A percentile compares a stretch with the other conserved stretches of the same genome.
Evolutionary conservation across 768 basidiomycete genomes (phyloP).

Genomic region (Amanita jacksonii): DNA sequence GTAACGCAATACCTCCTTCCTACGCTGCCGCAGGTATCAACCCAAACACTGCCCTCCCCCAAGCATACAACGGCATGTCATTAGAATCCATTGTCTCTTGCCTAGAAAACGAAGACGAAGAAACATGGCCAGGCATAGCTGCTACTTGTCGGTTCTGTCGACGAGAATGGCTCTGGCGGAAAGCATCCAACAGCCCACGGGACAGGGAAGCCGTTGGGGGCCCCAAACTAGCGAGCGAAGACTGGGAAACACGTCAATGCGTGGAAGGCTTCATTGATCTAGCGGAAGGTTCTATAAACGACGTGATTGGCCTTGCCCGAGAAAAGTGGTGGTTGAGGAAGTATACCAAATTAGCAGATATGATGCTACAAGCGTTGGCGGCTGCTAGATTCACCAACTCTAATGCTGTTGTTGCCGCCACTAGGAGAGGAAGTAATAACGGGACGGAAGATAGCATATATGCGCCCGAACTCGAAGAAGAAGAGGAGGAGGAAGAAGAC

Average conservation of each 20-base stretch:
- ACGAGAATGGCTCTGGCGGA: conserved; percentile 54
- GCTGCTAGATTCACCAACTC: conserved; percentile 35
- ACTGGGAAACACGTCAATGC: conserved; percentile 61
- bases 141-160: conserved; percentile 64
- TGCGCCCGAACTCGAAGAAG: conserved; percentile 13
- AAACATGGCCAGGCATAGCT: conserved; percentile 53
- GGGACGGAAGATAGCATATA: conserved; percentile 1
- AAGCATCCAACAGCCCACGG: conserved; percentile 33
- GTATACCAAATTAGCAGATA: conserved; percentile 54
- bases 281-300: conserved; percentile 56
- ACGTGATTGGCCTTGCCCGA: conserved; percentile 50
- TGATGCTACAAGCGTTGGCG: conserved; percentile 61
- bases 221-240: conserved; percentile 25
- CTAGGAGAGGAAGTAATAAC: background rate
- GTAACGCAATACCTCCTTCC: conserved; percentile 9
- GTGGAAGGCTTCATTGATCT: conserved; percentile 68
- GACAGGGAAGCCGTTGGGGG: conserved; percentile 56
- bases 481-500: conserved; percentile 30
- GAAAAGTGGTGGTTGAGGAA: conserved; percentile 66
- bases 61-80: conserved; percentile 14
- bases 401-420: background rate
- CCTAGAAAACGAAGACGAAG: conserved; percentile 65
- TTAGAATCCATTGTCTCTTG: conserved; percentile 28
- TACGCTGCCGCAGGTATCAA: conserved; percentile 16
- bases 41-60: conserved; percentile 17